phyloP scores from a whole-genome alignment of 805 yeast species.

The Candida lessepsii region DNA sequence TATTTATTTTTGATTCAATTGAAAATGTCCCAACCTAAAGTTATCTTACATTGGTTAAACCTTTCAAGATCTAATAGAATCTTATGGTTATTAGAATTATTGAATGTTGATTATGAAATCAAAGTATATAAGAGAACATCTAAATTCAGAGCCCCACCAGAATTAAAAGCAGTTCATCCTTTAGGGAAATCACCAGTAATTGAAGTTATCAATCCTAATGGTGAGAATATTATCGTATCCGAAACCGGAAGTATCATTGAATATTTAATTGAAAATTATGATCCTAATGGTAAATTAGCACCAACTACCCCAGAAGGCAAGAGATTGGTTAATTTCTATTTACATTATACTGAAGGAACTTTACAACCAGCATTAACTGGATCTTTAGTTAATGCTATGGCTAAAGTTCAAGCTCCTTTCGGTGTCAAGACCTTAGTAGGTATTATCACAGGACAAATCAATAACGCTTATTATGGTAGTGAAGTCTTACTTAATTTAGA shows the following conservation, averaged over 20 bases:
- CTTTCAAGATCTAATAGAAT: conserved; percentile 38
- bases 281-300: conserved; percentile 35
- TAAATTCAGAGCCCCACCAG: conserved; percentile 32
- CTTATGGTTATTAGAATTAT: conserved; percentile 38
- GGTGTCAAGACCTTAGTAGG: conserved; percentile 23
- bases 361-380: conserved; percentile 48
- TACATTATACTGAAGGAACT: conserved; percentile 63
- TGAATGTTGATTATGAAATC: conserved; percentile 32
- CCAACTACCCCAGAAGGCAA: conserved; percentile 40
- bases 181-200: conserved; percentile 37
- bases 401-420: conserved; percentile 28
- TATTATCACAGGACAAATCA: conserved; percentile 22
- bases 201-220: conserved; percentile 25
- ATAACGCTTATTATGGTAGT: conserved; percentile 24
- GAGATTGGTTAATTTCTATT: conserved; percentile 47
- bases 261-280: conserved; percentile 51
- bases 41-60: conserved; percentile 24
- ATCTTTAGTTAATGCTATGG: conserved; percentile 27
- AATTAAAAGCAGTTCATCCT: conserved; percentile 31
- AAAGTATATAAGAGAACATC: conserved; percentile 27
- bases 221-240: conserved; percentile 31
- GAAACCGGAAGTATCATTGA: conserved; percentile 63
- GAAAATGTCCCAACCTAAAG: conserved; percentile 6
- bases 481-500: conserved; percentile 24
- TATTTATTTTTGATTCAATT: no score